Evolutionary conservation across 805 yeast species (phyloP), one percentile per base, ranked within the genome.

Genomic region (Metschnikowia proteae): DNA sequence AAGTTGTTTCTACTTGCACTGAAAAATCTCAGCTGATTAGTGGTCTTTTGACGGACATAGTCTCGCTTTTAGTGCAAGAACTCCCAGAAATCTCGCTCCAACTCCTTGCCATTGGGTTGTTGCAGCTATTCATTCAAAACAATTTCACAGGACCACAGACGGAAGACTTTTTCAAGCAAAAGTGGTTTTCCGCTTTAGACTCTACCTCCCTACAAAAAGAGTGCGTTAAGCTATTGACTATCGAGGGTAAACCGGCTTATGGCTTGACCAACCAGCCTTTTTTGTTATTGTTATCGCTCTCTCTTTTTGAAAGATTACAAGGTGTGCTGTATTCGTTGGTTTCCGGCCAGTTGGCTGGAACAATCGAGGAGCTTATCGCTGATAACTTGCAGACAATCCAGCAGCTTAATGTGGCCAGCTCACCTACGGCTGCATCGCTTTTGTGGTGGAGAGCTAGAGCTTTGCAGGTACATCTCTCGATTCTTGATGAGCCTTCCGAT

Each of bases 81-180:
- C 50, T 51, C 32, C 50, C 48, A 3, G 39, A 45, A 28, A 26
- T 54, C 45, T 29, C 47, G 17, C 52, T 64, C 31, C 74, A 66
- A 43, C 49, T 70, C n/a, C 38, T 76, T 13, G 86, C 88, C 2
- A 74, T 88, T 51, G 75, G 85, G 1, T 66, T 81, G 3, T 67
- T 88, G 26, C 90, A 89, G 60, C 61, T 79, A 1, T 91, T 86
- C 60, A 68, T 86, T 11, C 95, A 88, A 62, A 66, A 78, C 44
- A 91, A 91, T 63, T 88, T 76, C 65, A 88, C 96, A 0, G 97
- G 97, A 6, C 97, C 97, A 4, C 75, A 78, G 26, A 59, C 81
- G 2, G 74, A 75, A 4, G 55, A 70, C 23, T 65, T 64, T 3
- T 56, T 75, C 4, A 58, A 59, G 32, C 60, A 67, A n/a, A 42